A percentile compares a stretch with the other conserved stretches of the same genome.
Evolutionary conservation across 1,284 basidiomycete species (phyloP).

Genomic region (Trametes pubescens): DNA sequence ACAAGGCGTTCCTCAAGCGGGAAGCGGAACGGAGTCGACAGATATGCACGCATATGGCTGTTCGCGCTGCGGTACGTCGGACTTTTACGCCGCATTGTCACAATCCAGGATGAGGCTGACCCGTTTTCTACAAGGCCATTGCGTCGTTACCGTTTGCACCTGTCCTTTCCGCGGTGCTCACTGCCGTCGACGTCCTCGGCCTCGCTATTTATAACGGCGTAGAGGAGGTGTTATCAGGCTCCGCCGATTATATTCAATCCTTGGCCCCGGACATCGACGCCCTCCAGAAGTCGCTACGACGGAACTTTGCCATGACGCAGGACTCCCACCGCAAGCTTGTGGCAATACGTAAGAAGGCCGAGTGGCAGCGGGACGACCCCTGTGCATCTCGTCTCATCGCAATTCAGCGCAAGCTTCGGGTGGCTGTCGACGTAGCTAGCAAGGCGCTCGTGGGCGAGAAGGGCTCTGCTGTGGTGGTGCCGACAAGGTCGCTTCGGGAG

Average conservation of each 20-base stretch:
- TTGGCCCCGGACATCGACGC: neutral
- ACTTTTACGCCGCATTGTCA: too few species aligned
- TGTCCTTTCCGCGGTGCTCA: slow-evolving; percentile 8
- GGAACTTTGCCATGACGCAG: neutral
- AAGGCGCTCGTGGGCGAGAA: neutral
- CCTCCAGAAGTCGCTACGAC: neutral
- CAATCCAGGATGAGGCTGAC: neutral
- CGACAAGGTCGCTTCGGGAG: neutral
- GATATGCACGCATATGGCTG: neutral
- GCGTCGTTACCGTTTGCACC: slow-evolving; percentile 11
- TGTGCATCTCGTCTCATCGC: neutral
- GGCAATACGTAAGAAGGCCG: neutral
- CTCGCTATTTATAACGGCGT: slow-evolving; percentile 6
- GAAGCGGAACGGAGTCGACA: neutral
- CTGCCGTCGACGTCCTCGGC: slow-evolving; percentile 9
- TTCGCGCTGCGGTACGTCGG: neutral
- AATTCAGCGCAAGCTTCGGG: neutral
- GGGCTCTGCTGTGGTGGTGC: neutral
- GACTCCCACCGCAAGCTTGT: neutral
- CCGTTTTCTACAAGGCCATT: neutral
- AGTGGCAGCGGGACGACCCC: neutral
- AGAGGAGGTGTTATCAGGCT: neutral
- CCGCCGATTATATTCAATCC: slow-evolving; percentile 5
- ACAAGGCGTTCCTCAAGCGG: neutral
- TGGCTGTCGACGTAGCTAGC: neutral